Evolutionary conservation across 83 land plant genomes (phyloP), one percentile per base, ranked within the genome.

Genomic region (Picea mariana): DNA sequence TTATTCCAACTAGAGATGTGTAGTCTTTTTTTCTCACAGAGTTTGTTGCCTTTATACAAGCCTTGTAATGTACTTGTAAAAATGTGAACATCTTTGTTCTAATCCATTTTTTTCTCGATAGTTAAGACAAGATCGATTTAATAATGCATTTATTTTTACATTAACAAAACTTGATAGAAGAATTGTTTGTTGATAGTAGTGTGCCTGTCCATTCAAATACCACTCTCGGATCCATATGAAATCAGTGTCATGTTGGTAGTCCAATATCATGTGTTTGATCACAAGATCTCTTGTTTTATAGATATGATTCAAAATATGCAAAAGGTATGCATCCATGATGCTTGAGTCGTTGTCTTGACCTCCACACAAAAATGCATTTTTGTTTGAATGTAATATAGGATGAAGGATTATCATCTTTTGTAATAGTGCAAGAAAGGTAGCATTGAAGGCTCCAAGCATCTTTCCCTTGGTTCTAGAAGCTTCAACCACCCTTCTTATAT

Each of bases 251-350:
- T 91, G 95, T 83, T 94, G 92, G 31, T 31, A 31, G 31, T 0
- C 31, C 31, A 31, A 0, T 31, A 31, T 31, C 31, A 31, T 31
- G 31, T 31, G 31, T 42, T 42, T 42, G 44, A 67, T 88, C 49
- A 97, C 88, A 84, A 91, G 86, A 84, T 94, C 91, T 84, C 95
- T 86, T 34, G 95, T 92, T 82, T 83, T 92, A 63, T 86, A 85
- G 1, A 95, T 81, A 90, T 97, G 99, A 89, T 97, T 95, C 79
- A 97, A 84, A 75, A 91, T 71, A 88, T 97, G 98, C 82, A 97
- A 80, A n/a, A 97, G 82, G 76, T 92, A 97, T 1, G 94, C 98
- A 94, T 97, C 99, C 95, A 91, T 93, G 38, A 90, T 87, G 69
- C 83, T 80, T 61, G 88, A 84, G 67, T 96, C 95, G 79, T 91